Evolutionary conservation across 2,329 filamentous ascomycete species (phyloP).

Genomic region (Aspergillus sp.): DNA sequence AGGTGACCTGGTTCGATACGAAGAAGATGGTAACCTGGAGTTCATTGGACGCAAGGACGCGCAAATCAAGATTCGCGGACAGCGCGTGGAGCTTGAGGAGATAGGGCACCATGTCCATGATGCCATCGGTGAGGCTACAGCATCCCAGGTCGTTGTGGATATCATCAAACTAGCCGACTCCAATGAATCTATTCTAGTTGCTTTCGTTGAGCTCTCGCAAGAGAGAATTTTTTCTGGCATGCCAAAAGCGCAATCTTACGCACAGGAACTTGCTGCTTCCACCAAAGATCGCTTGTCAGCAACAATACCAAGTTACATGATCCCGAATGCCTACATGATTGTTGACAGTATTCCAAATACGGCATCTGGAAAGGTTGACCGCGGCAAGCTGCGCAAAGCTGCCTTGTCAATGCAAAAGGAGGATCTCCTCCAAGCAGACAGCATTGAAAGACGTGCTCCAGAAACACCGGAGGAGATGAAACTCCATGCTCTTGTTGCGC

Average conservation of each 20-base stretch:
- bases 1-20: constrained; percentile 24
- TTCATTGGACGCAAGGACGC: constrained; percentile 7
- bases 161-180: background rate
- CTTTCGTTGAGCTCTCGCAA: background rate
- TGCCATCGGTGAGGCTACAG: background rate
- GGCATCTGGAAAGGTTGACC: no score
- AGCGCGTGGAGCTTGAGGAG: background rate
- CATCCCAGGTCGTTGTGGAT: constrained; percentile 1
- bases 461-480: no score
- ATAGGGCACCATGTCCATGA: background rate
- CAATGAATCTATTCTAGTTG: background rate
- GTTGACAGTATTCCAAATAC: no score
- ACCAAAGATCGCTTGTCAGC: background rate
- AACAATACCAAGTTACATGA: background rate
- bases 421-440: no score
- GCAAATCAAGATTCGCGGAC: constrained; percentile 15
- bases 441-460: no score
- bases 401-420: no score
- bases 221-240: no score
- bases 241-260: background rate
- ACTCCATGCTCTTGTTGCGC: no score
- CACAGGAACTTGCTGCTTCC: background rate
- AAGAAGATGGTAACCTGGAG: background rate
- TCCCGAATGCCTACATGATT: background rate
- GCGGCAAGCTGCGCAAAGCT: no score